phyloP scores from a whole-genome alignment of 192 early-diverging fungal species.

The Gryganskiella cystojenkinii region DNA sequence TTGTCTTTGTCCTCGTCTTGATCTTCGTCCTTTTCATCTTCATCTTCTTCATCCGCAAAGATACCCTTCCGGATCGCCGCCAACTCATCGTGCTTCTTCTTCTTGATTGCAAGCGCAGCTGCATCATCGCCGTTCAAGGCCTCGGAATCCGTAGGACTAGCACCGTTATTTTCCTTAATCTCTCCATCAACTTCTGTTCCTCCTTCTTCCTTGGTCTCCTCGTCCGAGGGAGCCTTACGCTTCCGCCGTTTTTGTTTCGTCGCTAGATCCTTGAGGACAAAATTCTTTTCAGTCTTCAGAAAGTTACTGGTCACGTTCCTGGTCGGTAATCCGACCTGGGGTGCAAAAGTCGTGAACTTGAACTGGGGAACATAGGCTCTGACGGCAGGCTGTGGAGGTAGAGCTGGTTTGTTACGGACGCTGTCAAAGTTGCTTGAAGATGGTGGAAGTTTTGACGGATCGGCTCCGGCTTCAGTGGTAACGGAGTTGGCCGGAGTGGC shows the following conservation, averaged over 20 bases:
- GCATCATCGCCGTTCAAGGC: constrained; percentile 1
- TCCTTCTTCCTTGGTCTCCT: constrained; percentile 20
- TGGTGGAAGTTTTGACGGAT: not conserved
- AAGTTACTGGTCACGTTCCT: constrained; percentile 61
- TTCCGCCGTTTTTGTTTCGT: constrained; percentile 20
- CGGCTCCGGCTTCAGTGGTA: not conserved
- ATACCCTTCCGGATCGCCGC: constrained; percentile 31
- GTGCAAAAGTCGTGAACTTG: constrained; percentile 63
- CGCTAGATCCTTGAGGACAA: constrained; percentile 50
- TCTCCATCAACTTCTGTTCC: constrained; percentile 8
- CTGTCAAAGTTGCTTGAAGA: not conserved
- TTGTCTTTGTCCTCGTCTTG: constrained; percentile 3
- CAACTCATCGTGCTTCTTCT: constrained; percentile 63
- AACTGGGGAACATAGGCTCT: constrained; percentile 56
- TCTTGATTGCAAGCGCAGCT: constrained; percentile 1
- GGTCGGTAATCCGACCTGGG: constrained; percentile 57
- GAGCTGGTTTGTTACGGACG: not conserved
- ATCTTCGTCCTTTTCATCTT: constrained; percentile 3
- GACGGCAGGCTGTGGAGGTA: not conserved
- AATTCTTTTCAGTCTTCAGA: constrained; percentile 59
- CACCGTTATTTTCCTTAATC: too few relatives aligned
- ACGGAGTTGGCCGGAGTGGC: not conserved
- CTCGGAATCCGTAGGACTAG: not conserved
- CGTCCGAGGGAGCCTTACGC: constrained; percentile 9
- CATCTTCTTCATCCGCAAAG: constrained; percentile 33